Base-by-base conservation (phyloP, 2,329 filamentous ascomycete species). In the Cladosporium sphaerospermum region DNA sequence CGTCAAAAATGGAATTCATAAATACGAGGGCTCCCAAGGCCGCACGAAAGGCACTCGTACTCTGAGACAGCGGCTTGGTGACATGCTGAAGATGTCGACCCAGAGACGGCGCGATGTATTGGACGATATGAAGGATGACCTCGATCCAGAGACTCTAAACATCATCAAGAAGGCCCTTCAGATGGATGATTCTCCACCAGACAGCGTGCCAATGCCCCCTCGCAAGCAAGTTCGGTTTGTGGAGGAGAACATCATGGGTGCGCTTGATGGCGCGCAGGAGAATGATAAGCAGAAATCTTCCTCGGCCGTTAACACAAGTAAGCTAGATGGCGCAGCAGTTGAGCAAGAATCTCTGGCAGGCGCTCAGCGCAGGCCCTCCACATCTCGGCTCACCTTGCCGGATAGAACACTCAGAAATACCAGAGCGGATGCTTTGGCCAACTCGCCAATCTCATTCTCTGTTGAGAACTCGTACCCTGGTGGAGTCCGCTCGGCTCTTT, bases 71-170 rank as follows among this genome's bases (percentile, higher is more conserved):
- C 55, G 56, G 3, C 19, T 61, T 10, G 48, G 43, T 14, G 57
- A 61, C 41, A 52, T 62, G 34, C 18, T 31, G 6, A 54, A 58
- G 42, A 59, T 57, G 59, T 57, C 54, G 16, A 33, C 50, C 7
- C 39, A 28, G 10, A 59, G 57, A 31, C 34, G 34, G 39, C 39
- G 28, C 11, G 55, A 56, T 36, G 28, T 48, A 7, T 34, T 60
- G 19, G 48, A 32, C 3, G 43, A 16, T 3, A 16, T 60, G 28
- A 40, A 36, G 11, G 39, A 46, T 10, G 52, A 56, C 6, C 19
- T 59, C 6, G 53, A 45, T 28, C 28, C 56, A 11, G 47, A 52
- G 31, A 48, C 41, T 13, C 32, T 47, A 36, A 31, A 44, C 6
- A 9, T 28, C 36, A 23, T 56, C 16, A 39, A 41, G 45, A 36